Conservation (phyloP, 768 basidiomycete genomes). For the Termitomyces titanicus region DNA sequence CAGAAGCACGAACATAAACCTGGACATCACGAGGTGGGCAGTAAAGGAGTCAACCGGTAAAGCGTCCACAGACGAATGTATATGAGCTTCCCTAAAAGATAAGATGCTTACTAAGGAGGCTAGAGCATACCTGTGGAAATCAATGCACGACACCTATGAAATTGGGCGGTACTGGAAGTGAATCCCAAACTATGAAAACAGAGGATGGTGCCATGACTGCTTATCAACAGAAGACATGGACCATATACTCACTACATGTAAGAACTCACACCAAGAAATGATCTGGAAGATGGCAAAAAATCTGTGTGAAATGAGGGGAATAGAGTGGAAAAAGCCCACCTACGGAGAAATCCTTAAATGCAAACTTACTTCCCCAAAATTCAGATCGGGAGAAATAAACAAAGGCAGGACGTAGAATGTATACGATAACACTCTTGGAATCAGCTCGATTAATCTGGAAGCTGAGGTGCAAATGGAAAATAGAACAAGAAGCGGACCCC, state of each 20-base stretch:
- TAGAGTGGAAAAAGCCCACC: too few species aligned
- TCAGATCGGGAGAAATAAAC: too few species aligned
- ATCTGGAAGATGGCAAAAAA: background rate
- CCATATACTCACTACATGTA: slow-evolving; percentile 26
- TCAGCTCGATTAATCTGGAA: too few species aligned
- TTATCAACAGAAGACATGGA: slow-evolving; percentile 20
- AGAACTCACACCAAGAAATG: slow-evolving; percentile 14
- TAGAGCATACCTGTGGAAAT: slow-evolving; percentile 18
- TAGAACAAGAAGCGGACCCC: too few species aligned
- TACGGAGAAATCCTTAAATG: too few species aligned
- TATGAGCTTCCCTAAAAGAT: slow-evolving; percentile 9
- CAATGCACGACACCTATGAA: slow-evolving; percentile 19
- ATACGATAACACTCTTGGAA: too few species aligned
- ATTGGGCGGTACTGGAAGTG: slow-evolving; percentile 23
- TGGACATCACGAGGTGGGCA: background rate
- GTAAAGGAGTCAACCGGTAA: background rate
- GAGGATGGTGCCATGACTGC: slow-evolving; percentile 16
- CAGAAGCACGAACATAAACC: background rate
- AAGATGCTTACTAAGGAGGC: slow-evolving; percentile 3
- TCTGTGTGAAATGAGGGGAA: background rate
- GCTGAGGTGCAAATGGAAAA: too few species aligned
- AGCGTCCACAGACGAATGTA: background rate
- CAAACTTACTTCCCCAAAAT: too few species aligned
- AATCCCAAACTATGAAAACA: slow-evolving; percentile 10
- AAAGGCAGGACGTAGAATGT: too few species aligned